These are phyloP conservation scores for Geranomyces variabilis DNA, from an alignment of 192 early-diverging fungal genomes.

Conservation along the genomic window DNA sequence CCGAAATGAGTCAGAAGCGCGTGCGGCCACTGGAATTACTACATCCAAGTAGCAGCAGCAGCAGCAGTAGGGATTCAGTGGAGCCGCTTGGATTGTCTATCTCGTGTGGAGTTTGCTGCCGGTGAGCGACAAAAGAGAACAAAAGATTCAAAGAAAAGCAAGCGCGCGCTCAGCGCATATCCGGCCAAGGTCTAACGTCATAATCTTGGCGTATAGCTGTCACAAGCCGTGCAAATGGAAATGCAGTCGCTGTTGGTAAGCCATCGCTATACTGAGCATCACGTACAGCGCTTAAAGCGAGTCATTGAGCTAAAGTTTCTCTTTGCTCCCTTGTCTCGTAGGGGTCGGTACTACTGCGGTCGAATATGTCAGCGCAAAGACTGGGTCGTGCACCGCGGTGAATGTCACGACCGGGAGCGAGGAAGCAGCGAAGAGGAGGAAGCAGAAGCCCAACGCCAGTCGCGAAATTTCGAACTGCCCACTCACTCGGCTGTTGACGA, in stretches of 20 bases:
- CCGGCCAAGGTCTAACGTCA: no score
- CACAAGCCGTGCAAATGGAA: conserved; percentile 4
- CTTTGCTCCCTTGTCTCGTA: no score
- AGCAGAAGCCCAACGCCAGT: no score
- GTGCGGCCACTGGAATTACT: not conserved
- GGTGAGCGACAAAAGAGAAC: not conserved
- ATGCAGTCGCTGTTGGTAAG: conserved; percentile 5
- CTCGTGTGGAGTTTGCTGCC: not conserved
- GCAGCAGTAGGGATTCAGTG: no score
- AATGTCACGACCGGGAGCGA: not conserved
- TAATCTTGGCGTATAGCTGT: not conserved
- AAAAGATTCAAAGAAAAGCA: no score
- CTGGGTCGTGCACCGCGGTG: not conserved
- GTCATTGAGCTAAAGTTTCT: no score
- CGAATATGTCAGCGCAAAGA: conserved; percentile 2
- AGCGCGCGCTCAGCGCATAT: no score
- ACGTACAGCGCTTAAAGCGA: no score
- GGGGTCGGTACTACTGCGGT: not conserved
- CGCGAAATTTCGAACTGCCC: not conserved
- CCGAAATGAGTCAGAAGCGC: not conserved
- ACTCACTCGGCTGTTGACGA: not conserved
- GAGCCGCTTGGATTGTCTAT: not conserved
- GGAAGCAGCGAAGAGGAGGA: not conserved
- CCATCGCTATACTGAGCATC: no score
- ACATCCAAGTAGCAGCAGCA: no score